Evolutionary conservation across 2,329 filamentous ascomycete species (phyloP).

Genomic region (Fusarium sp.): DNA sequence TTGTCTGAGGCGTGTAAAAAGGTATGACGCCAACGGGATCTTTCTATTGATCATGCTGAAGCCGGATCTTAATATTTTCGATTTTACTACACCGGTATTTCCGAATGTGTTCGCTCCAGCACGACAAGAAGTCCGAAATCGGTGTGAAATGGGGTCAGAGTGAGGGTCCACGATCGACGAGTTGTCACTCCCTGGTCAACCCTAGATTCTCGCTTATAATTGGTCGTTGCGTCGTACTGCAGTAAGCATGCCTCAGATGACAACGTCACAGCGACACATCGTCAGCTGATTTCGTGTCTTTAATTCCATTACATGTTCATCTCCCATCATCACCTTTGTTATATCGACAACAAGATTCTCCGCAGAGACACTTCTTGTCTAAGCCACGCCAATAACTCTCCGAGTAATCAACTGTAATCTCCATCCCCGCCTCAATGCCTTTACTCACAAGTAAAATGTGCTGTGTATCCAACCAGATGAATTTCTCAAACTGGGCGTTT

Average conservation of each 20-base stretch:
- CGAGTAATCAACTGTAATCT: conserved; percentile 3
- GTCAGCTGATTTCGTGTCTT: neutral
- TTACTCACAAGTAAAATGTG: conserved; percentile 1
- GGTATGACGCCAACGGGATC: conserved; percentile 4
- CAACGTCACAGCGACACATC: neutral
- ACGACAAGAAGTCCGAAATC: neutral
- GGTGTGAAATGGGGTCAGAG: too few relatives aligned
- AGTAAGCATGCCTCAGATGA: neutral
- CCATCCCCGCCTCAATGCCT: neutral
- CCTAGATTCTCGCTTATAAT: neutral
- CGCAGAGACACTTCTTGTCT: neutral
- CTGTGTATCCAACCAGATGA: neutral
- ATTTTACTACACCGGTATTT: too few relatives aligned
- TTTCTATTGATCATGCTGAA: conserved; percentile 4
- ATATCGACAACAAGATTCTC: conserved; percentile 7
- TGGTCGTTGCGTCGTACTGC: neutral
- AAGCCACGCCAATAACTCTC: conserved; percentile 4
- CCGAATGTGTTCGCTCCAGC: neutral
- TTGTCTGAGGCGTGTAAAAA: conserved; percentile 12
- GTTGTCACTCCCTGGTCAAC: neutral
- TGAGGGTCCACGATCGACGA: neutral
- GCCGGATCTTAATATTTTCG: too few relatives aligned
- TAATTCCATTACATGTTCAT: neutral
- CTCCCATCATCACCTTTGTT: neutral
- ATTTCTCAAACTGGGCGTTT: conserved; percentile 2